Percentiles rank a stretch among this genome's conserved stretches.
Conservation (phyloP, 2,329 filamentous ascomycete genomes). For the Nigrospora osmanthi region DNA sequence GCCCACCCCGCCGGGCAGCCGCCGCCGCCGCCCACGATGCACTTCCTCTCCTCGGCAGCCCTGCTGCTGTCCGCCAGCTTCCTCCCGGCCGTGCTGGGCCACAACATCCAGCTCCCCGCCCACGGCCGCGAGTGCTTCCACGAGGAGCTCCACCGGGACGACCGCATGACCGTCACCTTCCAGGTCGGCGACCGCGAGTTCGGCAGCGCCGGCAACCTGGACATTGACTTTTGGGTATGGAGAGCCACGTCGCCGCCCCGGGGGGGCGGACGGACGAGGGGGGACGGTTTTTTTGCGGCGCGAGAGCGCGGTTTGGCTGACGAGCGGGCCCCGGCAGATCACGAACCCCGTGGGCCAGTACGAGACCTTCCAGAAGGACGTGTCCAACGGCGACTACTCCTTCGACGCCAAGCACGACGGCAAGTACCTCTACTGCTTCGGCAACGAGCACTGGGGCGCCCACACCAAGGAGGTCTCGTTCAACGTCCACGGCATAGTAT, state of each 20-base stretch:
- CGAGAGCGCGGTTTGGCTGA: conserved; percentile 4
- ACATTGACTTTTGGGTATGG: conserved; percentile 96
- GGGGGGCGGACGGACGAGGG: too few species aligned
- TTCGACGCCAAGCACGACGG: conserved; percentile 83
- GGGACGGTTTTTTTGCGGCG: too few species aligned
- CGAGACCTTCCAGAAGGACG: conserved; percentile 70
- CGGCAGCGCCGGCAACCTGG: conserved; percentile 85
- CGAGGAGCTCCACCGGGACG: conserved; percentile 84
- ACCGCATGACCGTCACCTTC: conserved; percentile 98
- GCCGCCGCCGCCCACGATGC: conserved; percentile 29
- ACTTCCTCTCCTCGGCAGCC: conserved; percentile 33
- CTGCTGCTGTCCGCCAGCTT: conserved; percentile 45
- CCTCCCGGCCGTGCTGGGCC: conserved; percentile 51
- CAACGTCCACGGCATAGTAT: conserved; percentile 98
- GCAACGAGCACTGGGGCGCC: conserved; percentile 96
- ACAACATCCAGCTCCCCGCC: conserved; percentile 92
- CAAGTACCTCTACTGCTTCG: conserved; percentile 95
- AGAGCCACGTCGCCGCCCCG: background rate
- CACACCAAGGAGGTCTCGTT: conserved; percentile 97
- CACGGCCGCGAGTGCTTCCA: conserved; percentile 98
- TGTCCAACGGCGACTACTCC: conserved; percentile 87
- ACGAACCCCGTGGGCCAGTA: conserved; percentile 69
- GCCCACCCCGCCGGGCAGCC: background rate
- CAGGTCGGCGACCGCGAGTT: conserved; percentile 97
- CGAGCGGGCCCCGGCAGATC: conserved; percentile 43